Conservation (phyloP, 305 asterid species). For the Fraxinus angustifolia region DNA sequence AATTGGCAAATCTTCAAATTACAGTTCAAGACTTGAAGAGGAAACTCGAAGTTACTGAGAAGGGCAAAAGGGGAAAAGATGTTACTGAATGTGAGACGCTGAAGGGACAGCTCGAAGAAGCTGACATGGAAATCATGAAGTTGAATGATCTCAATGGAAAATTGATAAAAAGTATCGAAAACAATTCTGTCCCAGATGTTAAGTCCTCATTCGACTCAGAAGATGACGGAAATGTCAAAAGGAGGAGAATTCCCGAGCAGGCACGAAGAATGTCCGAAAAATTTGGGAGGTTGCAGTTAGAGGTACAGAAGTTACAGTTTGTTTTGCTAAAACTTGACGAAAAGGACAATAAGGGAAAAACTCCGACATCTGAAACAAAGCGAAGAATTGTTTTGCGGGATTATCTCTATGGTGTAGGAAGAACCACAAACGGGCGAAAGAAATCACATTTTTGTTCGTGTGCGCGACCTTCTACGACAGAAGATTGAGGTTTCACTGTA, state of each 20-base stretch:
- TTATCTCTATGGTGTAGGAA: constrained; percentile 60
- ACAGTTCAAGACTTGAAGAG: constrained; percentile 78
- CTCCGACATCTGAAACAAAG: constrained; percentile 34
- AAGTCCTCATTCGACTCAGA: constrained; percentile 66
- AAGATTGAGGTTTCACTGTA: constrained; percentile 41
- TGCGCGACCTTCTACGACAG: constrained; percentile 62
- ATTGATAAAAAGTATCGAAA: constrained; percentile 58
- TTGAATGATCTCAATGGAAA: constrained; percentile 68
- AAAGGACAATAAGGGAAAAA: constrained; percentile 37
- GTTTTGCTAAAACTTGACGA: constrained; percentile 64
- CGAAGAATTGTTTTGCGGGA: constrained; percentile 64
- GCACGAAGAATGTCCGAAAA: constrained; percentile 78
- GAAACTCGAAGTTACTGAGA: constrained; percentile 66
- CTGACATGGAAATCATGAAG: constrained; percentile 62
- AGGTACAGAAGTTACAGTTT: constrained; percentile 83
- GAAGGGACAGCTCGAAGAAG: constrained; percentile 78
- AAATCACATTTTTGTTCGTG: constrained; percentile 64
- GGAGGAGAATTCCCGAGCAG: constrained; percentile 64
- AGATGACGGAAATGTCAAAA: constrained; percentile 51
- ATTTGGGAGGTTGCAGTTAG: constrained; percentile 84
- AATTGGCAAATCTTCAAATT: constrained; percentile 80
- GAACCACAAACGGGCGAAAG: constrained; percentile 48
- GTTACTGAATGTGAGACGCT: constrained; percentile 67
- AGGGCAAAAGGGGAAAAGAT: constrained; percentile 73
- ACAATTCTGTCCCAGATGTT: constrained; percentile 37